Percentiles rank a stretch among this genome's conserved stretches.
Conservation (phyloP, 176 grass and related monocot genomes). For the Aechmea fasciata region DNA sequence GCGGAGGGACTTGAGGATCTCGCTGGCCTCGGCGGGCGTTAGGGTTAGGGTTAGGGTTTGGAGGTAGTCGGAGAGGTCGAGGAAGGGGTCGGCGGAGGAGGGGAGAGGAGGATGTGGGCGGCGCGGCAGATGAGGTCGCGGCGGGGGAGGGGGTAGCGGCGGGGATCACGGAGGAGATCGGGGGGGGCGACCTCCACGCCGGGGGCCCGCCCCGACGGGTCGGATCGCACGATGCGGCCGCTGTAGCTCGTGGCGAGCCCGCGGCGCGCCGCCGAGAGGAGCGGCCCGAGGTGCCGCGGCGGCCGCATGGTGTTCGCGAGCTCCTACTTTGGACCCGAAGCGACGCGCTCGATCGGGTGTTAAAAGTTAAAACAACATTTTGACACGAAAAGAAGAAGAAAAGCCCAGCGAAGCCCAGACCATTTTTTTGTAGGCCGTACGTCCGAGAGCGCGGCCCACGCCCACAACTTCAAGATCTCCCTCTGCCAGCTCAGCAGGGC, state of each 20-base stretch:
- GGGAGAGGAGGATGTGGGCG: constrained; percentile 41
- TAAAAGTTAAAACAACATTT: too few relatives aligned
- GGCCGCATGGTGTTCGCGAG: neutral
- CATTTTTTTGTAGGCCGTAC: too few relatives aligned
- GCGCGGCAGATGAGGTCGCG: constrained; percentile 67
- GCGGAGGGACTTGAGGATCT: constrained; percentile 62
- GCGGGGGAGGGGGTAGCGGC: constrained; percentile 56
- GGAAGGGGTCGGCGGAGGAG: constrained; percentile 33
- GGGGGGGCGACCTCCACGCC: constrained; percentile 55
- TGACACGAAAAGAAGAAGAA: too few relatives aligned
- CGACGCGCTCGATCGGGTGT: too few relatives aligned
- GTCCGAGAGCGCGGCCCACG: too few relatives aligned
- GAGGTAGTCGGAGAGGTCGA: constrained; percentile 66
- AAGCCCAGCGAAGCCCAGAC: too few relatives aligned
- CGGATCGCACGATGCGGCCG: constrained; percentile 53
- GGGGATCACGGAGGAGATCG: constrained; percentile 24
- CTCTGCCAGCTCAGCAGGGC: too few relatives aligned
- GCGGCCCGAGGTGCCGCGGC: neutral
- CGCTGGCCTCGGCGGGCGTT: constrained; percentile 56
- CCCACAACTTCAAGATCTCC: too few relatives aligned
- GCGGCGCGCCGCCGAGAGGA: constrained; percentile 2
- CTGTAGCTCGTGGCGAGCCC: constrained; percentile 38
- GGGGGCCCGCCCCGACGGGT: constrained; percentile 45
- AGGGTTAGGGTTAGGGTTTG: constrained; percentile 32
- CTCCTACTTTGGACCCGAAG: neutral